Percentiles rank a stretch among this genome's conserved stretches.
Conservation (phyloP, 2,329 filamentous ascomycete species). For the Scorias spongiosa region DNA sequence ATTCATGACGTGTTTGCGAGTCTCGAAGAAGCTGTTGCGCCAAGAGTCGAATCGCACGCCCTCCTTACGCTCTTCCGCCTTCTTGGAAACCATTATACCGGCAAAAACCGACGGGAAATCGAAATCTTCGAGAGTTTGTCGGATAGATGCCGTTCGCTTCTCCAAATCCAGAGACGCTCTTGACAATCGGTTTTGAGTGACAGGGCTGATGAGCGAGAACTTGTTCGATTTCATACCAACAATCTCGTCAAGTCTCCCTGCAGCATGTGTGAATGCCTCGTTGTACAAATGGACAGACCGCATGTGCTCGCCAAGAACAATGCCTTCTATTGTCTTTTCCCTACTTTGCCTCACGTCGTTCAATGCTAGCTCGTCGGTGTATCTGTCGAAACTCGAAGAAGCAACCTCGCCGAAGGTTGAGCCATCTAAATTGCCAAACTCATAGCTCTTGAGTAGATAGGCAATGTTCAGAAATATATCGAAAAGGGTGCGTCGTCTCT, state of each 20-base stretch:
- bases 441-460: conserved; percentile 40
- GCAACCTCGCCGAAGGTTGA: conserved; percentile 49
- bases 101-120: conserved; percentile 84
- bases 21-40: conserved; percentile 58
- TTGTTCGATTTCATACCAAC: conserved; percentile 55
- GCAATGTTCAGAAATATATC: conserved; percentile 47
- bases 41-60: conserved; percentile 71
- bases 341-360: conserved; percentile 68
- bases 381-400: conserved; percentile 52
- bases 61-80: conserved; percentile 56
- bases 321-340: conserved; percentile 77
- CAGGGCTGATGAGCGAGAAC: conserved; percentile 51
- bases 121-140: conserved; percentile 65
- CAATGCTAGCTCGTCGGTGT: conserved; percentile 61
- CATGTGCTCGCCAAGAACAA: conserved; percentile 82
- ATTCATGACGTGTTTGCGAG: conserved; percentile 56
- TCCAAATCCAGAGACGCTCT: conserved; percentile 67
- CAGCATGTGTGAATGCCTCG: conserved; percentile 81
- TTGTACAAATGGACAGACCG: conserved; percentile 69
- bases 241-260: conserved; percentile 65
- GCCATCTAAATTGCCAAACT: conserved; percentile 46
- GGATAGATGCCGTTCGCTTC: conserved; percentile 54
- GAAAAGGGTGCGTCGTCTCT: conserved; percentile 39
- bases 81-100: conserved; percentile 73
- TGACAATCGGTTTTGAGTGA: conserved; percentile 66